These are phyloP conservation scores for Pisolithus thermaeus DNA, from an alignment of 1,284 basidiomycete species.

Conservation along the genomic window DNA sequence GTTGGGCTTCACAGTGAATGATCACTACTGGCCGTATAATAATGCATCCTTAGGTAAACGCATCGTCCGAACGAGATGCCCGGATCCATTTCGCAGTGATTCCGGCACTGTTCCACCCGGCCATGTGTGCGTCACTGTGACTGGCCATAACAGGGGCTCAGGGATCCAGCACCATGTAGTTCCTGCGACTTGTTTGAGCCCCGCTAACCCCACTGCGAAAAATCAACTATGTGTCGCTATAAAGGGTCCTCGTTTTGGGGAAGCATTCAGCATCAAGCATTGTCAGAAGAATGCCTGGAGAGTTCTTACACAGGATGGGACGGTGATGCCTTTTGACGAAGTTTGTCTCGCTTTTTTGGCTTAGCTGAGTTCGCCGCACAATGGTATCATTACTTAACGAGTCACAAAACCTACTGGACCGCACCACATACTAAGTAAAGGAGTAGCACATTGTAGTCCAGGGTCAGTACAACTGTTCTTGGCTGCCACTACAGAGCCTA, in stretches of 20 bases:
- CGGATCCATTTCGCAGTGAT: background rate
- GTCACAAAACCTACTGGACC: too few species aligned
- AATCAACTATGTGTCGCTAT: background rate
- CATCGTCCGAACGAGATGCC: constrained; percentile 1
- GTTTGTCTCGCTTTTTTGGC: background rate
- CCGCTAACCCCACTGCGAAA: background rate
- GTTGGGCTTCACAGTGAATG: background rate
- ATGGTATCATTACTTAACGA: too few species aligned
- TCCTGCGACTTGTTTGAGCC: background rate
- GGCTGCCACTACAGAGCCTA: too few species aligned
- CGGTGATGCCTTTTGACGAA: background rate
- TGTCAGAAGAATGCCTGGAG: background rate
- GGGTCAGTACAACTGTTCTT: too few species aligned
- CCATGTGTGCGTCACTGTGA: background rate
- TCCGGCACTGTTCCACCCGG: background rate
- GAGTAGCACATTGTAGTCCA: too few species aligned
- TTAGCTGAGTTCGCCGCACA: too few species aligned
- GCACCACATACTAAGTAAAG: too few species aligned
- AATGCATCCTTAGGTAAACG: background rate
- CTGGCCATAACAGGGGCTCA: background rate
- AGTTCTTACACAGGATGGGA: background rate
- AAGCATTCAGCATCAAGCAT: background rate
- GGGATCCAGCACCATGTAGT: background rate
- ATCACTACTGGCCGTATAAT: background rate
- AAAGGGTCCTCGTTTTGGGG: background rate